Conservation (phyloP, 352 stramenopile species). For the Phytophthora pluvialis region DNA sequence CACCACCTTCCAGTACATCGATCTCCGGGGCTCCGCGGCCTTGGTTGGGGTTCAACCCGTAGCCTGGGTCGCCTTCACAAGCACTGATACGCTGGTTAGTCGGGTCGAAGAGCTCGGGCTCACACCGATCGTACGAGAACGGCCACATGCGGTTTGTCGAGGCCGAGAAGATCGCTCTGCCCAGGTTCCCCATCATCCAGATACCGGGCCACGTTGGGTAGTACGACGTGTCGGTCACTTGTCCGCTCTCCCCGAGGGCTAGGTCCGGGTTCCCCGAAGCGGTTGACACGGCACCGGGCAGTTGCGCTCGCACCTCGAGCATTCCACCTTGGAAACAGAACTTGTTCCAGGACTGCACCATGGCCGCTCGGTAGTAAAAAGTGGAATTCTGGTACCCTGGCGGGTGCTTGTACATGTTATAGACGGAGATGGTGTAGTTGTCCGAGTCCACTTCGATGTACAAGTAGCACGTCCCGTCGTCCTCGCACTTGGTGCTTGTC, state of each 20-base stretch:
- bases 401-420: constrained; percentile 62
- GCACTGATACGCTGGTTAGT: constrained; percentile 83
- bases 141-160: constrained; percentile 97
- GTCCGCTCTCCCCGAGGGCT: constrained; percentile 49
- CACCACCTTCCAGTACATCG: constrained; percentile 93
- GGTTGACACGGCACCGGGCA: constrained; percentile 79
- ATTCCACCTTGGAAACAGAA: constrained; percentile 95
- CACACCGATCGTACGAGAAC: constrained; percentile 94
- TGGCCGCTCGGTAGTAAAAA: constrained; percentile 75
- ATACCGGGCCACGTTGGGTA: constrained; percentile 95
- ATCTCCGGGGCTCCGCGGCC: constrained; percentile 94
- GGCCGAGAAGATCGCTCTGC: constrained; percentile 93
- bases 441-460: constrained; percentile 50
- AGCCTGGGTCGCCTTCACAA: constrained; percentile 92
- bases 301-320: constrained; percentile 90
- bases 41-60: constrained; percentile 84
- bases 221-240: constrained; percentile 62
- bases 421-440: constrained; percentile 49
- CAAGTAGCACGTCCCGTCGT: constrained; percentile 56
- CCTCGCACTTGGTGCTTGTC: constrained; percentile 55
- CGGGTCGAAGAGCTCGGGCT: constrained; percentile 62
- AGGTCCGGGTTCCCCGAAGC: constrained; percentile 58
- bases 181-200: constrained; percentile 97
- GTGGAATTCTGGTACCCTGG: constrained; percentile 52
- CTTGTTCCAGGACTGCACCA: constrained; percentile 94